Evolutionary conservation across 805 yeast genomes (phyloP).

Genomic region (Saccharomycopsis guyanensis): DNA sequence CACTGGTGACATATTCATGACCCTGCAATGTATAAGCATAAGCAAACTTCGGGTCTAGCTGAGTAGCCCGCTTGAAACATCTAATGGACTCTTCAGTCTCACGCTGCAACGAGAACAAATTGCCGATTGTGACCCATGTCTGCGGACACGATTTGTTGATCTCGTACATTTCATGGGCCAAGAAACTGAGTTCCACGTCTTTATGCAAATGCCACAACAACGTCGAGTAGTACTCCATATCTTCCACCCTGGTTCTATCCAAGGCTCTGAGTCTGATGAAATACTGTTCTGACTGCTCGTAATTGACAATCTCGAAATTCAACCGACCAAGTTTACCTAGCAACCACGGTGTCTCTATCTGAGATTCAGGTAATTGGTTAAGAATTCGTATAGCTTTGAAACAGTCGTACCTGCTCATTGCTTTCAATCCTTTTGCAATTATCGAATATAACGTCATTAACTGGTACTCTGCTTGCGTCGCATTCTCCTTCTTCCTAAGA

Average conservation of each 20-base stretch:
- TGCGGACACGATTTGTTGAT: conserved; percentile 61
- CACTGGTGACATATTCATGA: conserved; percentile 82
- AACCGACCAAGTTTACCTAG: conserved; percentile 70
- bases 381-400: conserved; percentile 69
- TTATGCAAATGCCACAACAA: conserved; percentile 87
- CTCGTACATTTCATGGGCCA: conserved; percentile 74
- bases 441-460: conserved; percentile 41
- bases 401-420: conserved; percentile 63
- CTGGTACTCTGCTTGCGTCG: conserved; percentile 32
- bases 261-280: conserved; percentile 54
- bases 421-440: conserved; percentile 54
- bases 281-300: conserved; percentile 61
- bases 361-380: conserved; percentile 53
- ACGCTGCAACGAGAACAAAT: conserved; percentile 70
- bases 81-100: conserved; percentile 87
- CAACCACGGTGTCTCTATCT: conserved; percentile 76
- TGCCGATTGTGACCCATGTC: conserved; percentile 91
- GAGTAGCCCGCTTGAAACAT: conserved; percentile 75
- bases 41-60: conserved; percentile 59
- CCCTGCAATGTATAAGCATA: conserved; percentile 93
- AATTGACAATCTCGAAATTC: conserved; percentile 82
- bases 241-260: conserved; percentile 74
- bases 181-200: conserved; percentile 67
- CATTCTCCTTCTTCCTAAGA: conserved; percentile 16
- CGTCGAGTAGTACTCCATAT: conserved; percentile 89